phyloP scores from a whole-genome alignment of 2,329 filamentous ascomycete genomes.

The Septoria linicola region DNA sequence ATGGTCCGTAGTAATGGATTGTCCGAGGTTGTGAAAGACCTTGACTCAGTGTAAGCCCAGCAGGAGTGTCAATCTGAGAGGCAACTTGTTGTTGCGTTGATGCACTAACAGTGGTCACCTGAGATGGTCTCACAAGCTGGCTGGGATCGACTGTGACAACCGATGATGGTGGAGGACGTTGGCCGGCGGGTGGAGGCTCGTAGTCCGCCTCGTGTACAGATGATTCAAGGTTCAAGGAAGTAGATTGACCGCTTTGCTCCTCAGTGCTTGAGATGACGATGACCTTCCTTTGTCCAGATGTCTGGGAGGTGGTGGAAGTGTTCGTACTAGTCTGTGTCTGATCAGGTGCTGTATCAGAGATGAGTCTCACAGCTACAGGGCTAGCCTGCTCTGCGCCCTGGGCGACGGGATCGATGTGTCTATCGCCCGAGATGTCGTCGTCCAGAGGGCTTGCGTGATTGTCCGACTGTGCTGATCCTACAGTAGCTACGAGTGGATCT shows the following conservation, averaged over 20 bases:
- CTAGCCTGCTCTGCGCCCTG: background rate
- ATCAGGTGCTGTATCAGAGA: no score
- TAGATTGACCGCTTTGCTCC: constrained; percentile 9
- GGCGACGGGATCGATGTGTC: no score
- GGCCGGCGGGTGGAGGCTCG: constrained; percentile 23
- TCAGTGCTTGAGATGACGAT: constrained; percentile 12
- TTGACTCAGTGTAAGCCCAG: constrained; percentile 6
- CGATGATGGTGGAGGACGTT: constrained; percentile 18
- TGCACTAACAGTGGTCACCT: background rate
- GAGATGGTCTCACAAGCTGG: background rate
- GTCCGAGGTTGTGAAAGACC: background rate
- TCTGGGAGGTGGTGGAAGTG: background rate
- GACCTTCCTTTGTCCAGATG: background rate
- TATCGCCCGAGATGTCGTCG: no score
- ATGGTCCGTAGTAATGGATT: constrained; percentile 5
- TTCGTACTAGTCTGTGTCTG: no score
- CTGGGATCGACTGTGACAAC: background rate
- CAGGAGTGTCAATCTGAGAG: constrained; percentile 1
- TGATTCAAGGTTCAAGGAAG: constrained; percentile 5
- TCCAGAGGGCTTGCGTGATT: no score
- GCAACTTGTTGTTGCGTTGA: background rate
- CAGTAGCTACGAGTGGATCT: no score
- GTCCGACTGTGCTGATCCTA: no score
- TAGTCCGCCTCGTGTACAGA: constrained; percentile 17
- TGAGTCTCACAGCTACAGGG: no score